phyloP scores from a whole-genome alignment of 2,329 filamentous ascomycete species.

The Xylaria sp. region DNA sequence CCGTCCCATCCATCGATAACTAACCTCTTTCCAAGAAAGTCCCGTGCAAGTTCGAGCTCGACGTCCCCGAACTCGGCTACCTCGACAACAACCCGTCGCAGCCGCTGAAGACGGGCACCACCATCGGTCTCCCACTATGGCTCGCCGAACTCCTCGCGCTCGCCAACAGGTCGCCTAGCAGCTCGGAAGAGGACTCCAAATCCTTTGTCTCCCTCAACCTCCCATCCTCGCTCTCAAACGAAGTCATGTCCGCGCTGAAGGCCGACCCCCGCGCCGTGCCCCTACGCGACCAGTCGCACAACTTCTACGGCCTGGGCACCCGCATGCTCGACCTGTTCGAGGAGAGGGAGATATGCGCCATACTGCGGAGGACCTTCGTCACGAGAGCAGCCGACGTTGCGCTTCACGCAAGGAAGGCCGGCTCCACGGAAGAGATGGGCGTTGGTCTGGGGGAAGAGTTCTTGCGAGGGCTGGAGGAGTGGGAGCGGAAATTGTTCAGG shows the following conservation, averaged over 20 bases:
- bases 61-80: constrained; percentile 84
- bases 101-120: constrained; percentile 78
- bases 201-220: constrained; percentile 80
- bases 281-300: constrained; percentile 77
- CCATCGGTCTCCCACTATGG: constrained; percentile 87
- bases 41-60: constrained; percentile 91
- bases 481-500: constrained; percentile 77
- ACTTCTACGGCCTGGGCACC: constrained; percentile 86
- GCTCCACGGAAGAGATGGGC: constrained; percentile 63
- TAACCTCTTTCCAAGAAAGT: constrained; percentile 69
- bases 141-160: constrained; percentile 91
- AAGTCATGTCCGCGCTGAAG: constrained; percentile 86
- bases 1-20: not conserved
- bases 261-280: constrained; percentile 87
- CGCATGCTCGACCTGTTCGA: constrained; percentile 90
- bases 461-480: constrained; percentile 84
- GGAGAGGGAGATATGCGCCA: constrained; percentile 73
- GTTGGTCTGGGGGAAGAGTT: constrained; percentile 73
- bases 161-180: constrained; percentile 48
- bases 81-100: constrained; percentile 77
- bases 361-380: constrained; percentile 79
- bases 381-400: constrained; percentile 79
- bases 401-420: constrained; percentile 85
- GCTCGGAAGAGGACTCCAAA: constrained; percentile 43
- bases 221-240: constrained; percentile 73